These are phyloP conservation scores for Ophiostoma sp. DNA, from an alignment of 2,329 filamentous ascomycete genomes.

Conservation along the genomic window DNA sequence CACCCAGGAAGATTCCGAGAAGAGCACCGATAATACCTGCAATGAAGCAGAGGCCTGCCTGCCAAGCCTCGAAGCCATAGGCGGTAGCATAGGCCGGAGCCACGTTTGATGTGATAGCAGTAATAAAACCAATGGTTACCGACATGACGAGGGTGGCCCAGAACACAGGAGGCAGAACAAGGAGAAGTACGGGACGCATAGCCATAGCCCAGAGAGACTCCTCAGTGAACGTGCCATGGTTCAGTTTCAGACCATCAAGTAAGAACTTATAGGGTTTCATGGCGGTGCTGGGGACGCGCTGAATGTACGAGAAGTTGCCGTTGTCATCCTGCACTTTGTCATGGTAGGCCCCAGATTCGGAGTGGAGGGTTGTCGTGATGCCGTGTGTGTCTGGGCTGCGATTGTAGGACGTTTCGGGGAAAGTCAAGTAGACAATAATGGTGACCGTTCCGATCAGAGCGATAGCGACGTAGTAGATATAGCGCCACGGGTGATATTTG, in stretches of 20 bases:
- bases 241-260: constrained; percentile 36
- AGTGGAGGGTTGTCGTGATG: constrained; percentile 24
- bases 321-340: constrained; percentile 18
- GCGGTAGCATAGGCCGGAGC: constrained; percentile 40
- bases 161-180: constrained; percentile 48
- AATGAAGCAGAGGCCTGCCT: constrained; percentile 49
- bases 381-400: constrained; percentile 32
- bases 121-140: constrained; percentile 49
- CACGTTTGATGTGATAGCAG: constrained; percentile 52
- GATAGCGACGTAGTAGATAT: constrained; percentile 48
- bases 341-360: constrained; percentile 19
- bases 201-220: constrained; percentile 47
- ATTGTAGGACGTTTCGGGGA: constrained; percentile 51
- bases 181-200: constrained; percentile 46
- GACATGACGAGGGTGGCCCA: constrained; percentile 52
- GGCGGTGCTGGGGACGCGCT: constrained; percentile 18
- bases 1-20: constrained; percentile 47
- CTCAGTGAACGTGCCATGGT: constrained; percentile 38
- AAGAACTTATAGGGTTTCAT: background rate
- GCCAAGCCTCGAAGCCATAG: constrained; percentile 43
- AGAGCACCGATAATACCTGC: constrained; percentile 44
- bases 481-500: constrained; percentile 45
- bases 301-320: constrained; percentile 22
- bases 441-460: constrained; percentile 47
- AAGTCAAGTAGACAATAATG: constrained; percentile 46